Base-by-base conservation (phyloP, 2,329 filamentous ascomycete genomes). In the Zarea fungicola region DNA sequence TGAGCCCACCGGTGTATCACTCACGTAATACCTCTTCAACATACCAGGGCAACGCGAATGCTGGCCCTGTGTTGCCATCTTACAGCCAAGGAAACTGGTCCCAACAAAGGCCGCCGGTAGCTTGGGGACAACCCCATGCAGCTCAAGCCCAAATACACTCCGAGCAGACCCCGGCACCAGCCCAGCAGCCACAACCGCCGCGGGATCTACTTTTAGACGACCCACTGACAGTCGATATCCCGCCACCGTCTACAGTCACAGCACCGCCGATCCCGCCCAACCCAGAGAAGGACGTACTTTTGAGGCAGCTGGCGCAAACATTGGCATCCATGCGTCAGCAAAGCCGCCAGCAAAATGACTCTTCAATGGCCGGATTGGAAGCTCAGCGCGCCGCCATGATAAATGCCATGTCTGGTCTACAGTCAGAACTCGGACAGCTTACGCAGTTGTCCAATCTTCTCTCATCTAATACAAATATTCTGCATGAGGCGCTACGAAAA, bases 191-290 rank as follows among this genome's bases (percentile, higher is more conserved):
- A 18, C 49, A 31, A 18, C 74, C 67, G 22, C 75, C 66, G 22
- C 77, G 68, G 2, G 78, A 83, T 59, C 57, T 70, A 22, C 63
- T 79, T 22, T 73, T 83, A 57, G 79, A 83, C 53, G 77, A 78
- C 47, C 78, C 80, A 26, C 65, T 82, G 13, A 74, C 73, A 9
- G 65, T 80, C 21, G 58, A 71, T 14, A 68, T 78, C 11, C 73
- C 78, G 3, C 66, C 72, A 1, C 64, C 70, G 4, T 69, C 72
- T 1, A 70, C 76, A 19, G 63, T 82, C 7, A 76, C 85, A 6
- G 81, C 89, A 1, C 92, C 93, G 1, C 91, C 92, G 0, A 89
- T 96, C 26, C 92, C 93, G 0, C 91, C 90, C 0, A 99, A 99
- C 60, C 93, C 93, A 1, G 89, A 97, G 67, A 96, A 96, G 64